These are phyloP conservation scores for Cicer cuneatum DNA, from an alignment of 306 rosid species.

Conservation along the genomic window DNA sequence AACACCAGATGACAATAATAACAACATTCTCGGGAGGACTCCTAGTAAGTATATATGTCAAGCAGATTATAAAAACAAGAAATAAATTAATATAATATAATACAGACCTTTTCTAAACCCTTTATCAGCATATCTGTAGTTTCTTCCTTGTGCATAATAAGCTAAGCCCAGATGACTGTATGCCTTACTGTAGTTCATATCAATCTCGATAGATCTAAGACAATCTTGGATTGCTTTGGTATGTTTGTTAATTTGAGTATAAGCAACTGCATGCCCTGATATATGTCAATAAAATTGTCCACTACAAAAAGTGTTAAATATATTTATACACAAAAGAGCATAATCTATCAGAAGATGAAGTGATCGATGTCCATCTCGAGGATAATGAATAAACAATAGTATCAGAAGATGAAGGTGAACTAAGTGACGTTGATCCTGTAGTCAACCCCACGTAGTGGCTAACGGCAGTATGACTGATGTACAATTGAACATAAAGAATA, in stretches of 20 bases:
- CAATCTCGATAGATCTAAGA: constrained; percentile 75
- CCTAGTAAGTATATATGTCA: constrained; percentile 4
- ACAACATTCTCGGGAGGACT: constrained; percentile 28
- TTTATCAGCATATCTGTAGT: constrained; percentile 66
- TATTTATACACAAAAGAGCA: not conserved
- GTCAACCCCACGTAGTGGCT: constrained; percentile 15
- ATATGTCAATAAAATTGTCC: constrained; percentile 33
- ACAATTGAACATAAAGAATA: constrained; percentile 28
- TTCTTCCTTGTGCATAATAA: constrained; percentile 85
- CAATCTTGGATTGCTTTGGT: constrained; percentile 83
- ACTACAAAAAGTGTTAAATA: not conserved
- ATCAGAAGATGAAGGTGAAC: too few relatives aligned
- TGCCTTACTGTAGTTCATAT: constrained; percentile 91
- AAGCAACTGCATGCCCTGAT: constrained; percentile 98
- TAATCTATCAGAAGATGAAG: not conserved
- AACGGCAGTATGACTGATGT: constrained; percentile 8
- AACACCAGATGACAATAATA: not conserved
- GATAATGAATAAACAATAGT: too few relatives aligned
- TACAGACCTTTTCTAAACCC: constrained; percentile 82
- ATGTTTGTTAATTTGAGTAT: constrained; percentile 75
- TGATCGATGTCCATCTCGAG: too few relatives aligned
- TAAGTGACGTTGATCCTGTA: not conserved
- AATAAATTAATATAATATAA: constrained; percentile 4
- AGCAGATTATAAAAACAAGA: constrained; percentile 8
- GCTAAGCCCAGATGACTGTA: constrained; percentile 91